These are phyloP conservation scores for Secale cereale DNA, from an alignment of 176 grass and related monocot species.

Conservation along the genomic window DNA sequence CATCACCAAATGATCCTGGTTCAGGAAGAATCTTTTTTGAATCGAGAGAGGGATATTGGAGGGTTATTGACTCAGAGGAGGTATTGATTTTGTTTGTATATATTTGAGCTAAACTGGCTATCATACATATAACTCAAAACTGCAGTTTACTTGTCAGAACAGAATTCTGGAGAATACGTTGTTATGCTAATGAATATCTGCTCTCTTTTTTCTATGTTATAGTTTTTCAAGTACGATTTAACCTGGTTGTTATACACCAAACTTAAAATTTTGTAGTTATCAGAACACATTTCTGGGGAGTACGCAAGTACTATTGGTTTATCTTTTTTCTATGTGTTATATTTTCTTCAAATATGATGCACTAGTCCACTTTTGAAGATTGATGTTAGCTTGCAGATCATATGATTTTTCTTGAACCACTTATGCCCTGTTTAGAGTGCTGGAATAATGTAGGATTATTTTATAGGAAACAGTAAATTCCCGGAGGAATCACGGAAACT, in stretches of 20 bases:
- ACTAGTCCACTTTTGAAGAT: background rate
- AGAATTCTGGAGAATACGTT: constrained; percentile 2
- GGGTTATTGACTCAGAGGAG: constrained; percentile 89
- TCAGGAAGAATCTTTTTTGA: constrained; percentile 96
- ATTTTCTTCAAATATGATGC: background rate
- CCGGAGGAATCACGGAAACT: background rate
- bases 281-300: background rate
- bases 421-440: background rate
- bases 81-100: constrained; percentile 28
- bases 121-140: background rate
- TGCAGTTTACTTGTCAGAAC: constrained; percentile 2
- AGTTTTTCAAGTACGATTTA: constrained; percentile 1
- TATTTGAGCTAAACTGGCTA: constrained; percentile 12
- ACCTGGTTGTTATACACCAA: background rate
- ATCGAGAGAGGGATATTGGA: constrained; percentile 81
- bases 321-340: background rate
- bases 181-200: background rate
- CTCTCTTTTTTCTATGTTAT: background rate
- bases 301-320: background rate
- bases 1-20: constrained; percentile 93
- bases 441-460: background rate
- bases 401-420: background rate
- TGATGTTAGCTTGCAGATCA: background rate
- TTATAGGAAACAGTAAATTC: background rate
- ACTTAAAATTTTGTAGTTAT: background rate